These are phyloP conservation scores for Sinapis alba DNA, from an alignment of 441 rosid genomes.

Conservation along the genomic window DNA sequence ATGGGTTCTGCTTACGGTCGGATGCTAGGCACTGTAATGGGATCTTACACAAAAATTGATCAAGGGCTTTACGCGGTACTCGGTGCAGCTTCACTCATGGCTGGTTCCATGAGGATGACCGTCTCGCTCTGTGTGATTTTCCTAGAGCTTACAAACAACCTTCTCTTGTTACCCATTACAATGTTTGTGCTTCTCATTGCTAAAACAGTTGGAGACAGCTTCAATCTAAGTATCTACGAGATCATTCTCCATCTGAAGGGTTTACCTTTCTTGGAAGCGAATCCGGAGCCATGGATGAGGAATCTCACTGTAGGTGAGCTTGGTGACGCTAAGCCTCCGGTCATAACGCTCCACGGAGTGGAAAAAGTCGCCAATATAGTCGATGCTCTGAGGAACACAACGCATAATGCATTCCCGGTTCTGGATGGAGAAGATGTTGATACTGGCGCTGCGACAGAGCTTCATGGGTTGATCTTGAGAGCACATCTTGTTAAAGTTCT, in stretches of 20 bases:
- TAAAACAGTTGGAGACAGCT: constrained; percentile 84
- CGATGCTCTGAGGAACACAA: constrained; percentile 71
- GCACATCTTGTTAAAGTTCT: neutral
- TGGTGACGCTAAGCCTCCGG: constrained; percentile 70
- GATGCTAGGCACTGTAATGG: constrained; percentile 69
- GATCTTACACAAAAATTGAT: constrained; percentile 68
- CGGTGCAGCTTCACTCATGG: constrained; percentile 95
- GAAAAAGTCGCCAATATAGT: constrained; percentile 74
- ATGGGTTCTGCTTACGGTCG: constrained; percentile 95
- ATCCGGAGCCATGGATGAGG: constrained; percentile 98
- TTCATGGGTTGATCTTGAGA: neutral
- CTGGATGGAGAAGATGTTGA: constrained; percentile 45
- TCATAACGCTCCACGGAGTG: constrained; percentile 63
- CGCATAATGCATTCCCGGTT: constrained; percentile 77
- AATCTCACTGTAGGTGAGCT: constrained; percentile 89
- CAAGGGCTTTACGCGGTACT: constrained; percentile 89
- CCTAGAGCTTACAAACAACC: constrained; percentile 91
- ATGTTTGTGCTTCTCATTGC: constrained; percentile 89
- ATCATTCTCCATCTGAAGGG: constrained; percentile 85
- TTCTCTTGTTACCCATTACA: constrained; percentile 74
- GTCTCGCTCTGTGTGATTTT: constrained; percentile 92
- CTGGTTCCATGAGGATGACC: constrained; percentile 98
- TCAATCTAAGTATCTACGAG: constrained; percentile 83
- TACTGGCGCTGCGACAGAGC: neutral
- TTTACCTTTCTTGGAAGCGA: constrained; percentile 86